Conservation (phyloP, 2,329 filamentous ascomycete species). For the Davidsoniella virescens region DNA sequence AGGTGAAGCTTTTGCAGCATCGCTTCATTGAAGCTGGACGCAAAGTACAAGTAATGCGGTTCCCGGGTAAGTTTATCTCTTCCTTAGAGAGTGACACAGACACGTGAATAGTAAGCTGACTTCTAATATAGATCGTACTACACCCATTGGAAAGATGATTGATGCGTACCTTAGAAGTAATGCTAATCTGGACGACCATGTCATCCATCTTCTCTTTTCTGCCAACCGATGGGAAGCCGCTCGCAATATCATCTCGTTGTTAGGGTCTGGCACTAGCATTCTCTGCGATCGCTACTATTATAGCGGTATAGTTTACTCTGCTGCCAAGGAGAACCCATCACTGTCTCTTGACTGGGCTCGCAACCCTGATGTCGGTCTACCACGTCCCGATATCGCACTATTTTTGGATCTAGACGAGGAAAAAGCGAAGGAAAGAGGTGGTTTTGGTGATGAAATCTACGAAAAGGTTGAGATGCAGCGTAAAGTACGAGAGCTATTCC, state of each 20-base stretch:
- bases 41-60: constrained; percentile 37
- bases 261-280: constrained; percentile 55
- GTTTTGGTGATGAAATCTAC: constrained; percentile 78
- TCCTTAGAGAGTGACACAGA: neutral
- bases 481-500: constrained; percentile 59
- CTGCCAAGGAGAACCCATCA: constrained; percentile 61
- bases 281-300: constrained; percentile 91
- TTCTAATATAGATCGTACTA: constrained; percentile 49
- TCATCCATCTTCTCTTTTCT: constrained; percentile 77
- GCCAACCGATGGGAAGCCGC: constrained; percentile 76
- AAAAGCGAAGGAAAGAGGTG: constrained; percentile 59
- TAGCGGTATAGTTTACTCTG: constrained; percentile 83
- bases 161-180: constrained; percentile 62
- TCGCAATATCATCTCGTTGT: constrained; percentile 31
- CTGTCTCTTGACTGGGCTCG: constrained; percentile 67
- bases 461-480: constrained; percentile 72
- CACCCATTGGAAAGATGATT: constrained; percentile 76
- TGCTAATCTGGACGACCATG: constrained; percentile 65
- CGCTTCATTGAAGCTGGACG: constrained; percentile 32
- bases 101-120: neutral
- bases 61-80: constrained; percentile 32
- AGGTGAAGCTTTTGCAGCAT: constrained; percentile 54
- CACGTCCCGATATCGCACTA: constrained; percentile 70
- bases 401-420: constrained; percentile 71
- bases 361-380: constrained; percentile 69